Percentiles rank a stretch among this genome's conserved stretches.
These are phyloP conservation scores for Chrysoporthe puriensis DNA, from an alignment of 2,329 filamentous ascomycete species.

Conservation along the genomic window DNA sequence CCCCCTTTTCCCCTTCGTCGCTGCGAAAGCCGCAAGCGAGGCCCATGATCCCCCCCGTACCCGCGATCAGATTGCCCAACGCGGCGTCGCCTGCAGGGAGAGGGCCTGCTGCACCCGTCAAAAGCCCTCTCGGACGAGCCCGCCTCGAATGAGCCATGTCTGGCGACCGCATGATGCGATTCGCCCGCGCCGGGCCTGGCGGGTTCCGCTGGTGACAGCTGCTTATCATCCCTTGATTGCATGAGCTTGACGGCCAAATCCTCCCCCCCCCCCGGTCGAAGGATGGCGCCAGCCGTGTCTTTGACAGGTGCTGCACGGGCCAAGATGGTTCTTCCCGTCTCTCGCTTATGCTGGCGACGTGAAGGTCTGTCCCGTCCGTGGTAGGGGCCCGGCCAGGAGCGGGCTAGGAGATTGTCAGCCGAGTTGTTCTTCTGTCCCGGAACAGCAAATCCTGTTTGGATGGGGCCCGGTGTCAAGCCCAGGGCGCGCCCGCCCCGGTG, in stretches of 20 bases:
- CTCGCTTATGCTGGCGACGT: slow-evolving; percentile 1
- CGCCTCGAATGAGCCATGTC: not conserved
- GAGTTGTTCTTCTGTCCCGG: not conserved
- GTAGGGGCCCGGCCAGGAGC: too few relatives aligned
- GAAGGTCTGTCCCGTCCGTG: too few relatives aligned
- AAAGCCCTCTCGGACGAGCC: slow-evolving; percentile 10
- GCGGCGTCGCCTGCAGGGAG: not conserved
- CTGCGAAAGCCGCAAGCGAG: slow-evolving; percentile 16
- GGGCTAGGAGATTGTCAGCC: not conserved
- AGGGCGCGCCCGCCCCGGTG: not conserved
- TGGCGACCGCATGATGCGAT: slow-evolving; percentile 13
- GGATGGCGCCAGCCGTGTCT: slow-evolving; percentile 20
- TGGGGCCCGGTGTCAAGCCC: too few relatives aligned
- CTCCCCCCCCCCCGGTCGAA: slow-evolving; percentile 7
- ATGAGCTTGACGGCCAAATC: slow-evolving; percentile 21
- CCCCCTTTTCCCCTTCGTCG: not conserved
- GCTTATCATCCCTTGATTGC: slow-evolving; percentile 24
- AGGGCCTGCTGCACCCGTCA: not conserved
- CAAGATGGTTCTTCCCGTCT: slow-evolving; percentile 12
- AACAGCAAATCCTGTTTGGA: too few relatives aligned
- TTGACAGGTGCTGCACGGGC: slow-evolving; percentile 26
- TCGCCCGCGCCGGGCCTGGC: slow-evolving; percentile 12
- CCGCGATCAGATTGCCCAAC: slow-evolving; percentile 20
- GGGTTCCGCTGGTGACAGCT: slow-evolving; percentile 27
- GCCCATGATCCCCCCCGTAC: slow-evolving; percentile 11